Conservation (phyloP, 371 early-diverging fungal genomes). For the Mortierella sp. region DNA sequence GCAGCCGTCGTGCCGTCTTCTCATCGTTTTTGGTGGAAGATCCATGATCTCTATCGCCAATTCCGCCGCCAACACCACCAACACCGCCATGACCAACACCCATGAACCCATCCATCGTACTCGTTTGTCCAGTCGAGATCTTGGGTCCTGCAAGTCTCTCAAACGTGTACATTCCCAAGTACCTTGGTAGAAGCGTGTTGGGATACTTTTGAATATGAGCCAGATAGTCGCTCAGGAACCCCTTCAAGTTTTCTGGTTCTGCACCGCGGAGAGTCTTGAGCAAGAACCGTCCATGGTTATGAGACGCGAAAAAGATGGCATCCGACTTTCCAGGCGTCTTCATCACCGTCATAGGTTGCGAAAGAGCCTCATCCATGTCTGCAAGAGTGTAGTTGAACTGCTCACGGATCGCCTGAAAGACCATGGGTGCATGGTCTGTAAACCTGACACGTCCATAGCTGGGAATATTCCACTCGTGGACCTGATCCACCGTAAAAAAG, state of each 20-base stretch:
- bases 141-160: conserved; percentile 47
- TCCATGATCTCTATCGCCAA: background rate
- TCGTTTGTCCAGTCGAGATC: background rate
- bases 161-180: conserved; percentile 67
- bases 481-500: conserved; percentile 56
- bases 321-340: conserved; percentile 63
- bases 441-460: conserved; percentile 61
- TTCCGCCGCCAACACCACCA: conserved; percentile 11
- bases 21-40: conserved; percentile 12
- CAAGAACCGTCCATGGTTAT: conserved; percentile 59
- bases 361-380: conserved; percentile 58
- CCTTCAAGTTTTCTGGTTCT: conserved; percentile 62
- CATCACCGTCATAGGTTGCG: conserved; percentile 54
- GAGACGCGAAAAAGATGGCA: conserved; percentile 62
- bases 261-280: conserved; percentile 66
- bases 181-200: conserved; percentile 64
- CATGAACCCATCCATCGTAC: conserved; percentile 2
- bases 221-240: conserved; percentile 61
- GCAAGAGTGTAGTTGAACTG: conserved; percentile 56
- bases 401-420: conserved; percentile 60
- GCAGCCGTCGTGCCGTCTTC: conserved; percentile 32
- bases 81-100: background rate
- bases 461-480: conserved; percentile 64
- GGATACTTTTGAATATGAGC: conserved; percentile 56
- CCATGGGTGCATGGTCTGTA: conserved; percentile 64